Evolutionary conservation across 2,329 filamentous ascomycete species (phyloP).

Genomic region (Claviceps pazoutovae): DNA sequence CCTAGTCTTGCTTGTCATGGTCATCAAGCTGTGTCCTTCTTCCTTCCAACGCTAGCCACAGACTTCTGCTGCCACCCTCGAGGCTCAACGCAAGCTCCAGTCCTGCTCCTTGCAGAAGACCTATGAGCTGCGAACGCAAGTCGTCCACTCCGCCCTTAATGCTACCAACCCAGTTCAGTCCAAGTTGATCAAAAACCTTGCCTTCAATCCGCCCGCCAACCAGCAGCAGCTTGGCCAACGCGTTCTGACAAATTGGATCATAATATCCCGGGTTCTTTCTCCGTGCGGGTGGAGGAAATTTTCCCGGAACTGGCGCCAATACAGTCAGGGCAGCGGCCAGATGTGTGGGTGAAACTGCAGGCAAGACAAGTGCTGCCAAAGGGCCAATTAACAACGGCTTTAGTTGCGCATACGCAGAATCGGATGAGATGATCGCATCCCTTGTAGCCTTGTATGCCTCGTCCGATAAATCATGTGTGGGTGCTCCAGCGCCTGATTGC

Average conservation of each 20-base stretch:
- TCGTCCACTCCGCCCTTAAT: slow-evolving; percentile 74
- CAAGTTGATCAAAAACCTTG: slow-evolving; percentile 64
- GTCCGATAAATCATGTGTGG: slow-evolving; percentile 39
- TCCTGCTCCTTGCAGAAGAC: slow-evolving; percentile 67
- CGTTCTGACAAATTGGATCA: slow-evolving; percentile 64
- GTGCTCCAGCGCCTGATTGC: slow-evolving; percentile 17
- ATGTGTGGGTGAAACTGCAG: slow-evolving; percentile 69
- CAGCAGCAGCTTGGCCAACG: slow-evolving; percentile 73
- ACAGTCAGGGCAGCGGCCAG: slow-evolving; percentile 69
- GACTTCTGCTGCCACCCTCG: slow-evolving; percentile 63
- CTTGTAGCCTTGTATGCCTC: slow-evolving; percentile 37
- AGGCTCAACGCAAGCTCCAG: slow-evolving; percentile 64
- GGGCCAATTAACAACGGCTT: slow-evolving; percentile 70
- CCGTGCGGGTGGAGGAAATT: slow-evolving; percentile 66
- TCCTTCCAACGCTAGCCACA: slow-evolving; percentile 82
- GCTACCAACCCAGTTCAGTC: slow-evolving; percentile 50
- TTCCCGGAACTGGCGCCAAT: slow-evolving; percentile 54
- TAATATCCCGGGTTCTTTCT: slow-evolving; percentile 68
- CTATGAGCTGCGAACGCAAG: slow-evolving; percentile 67
- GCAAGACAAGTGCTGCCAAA: slow-evolving; percentile 66
- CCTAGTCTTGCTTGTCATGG: slow-evolving; percentile 6
- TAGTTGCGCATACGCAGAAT: slow-evolving; percentile 43
- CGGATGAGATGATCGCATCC: slow-evolving; percentile 18
- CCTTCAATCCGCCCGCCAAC: slow-evolving; percentile 80
- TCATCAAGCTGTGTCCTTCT: slow-evolving; percentile 69